These are phyloP conservation scores for Nakaseomyces bracarensis DNA, from an alignment of 1,139 yeast genomes.

Conservation along the genomic window DNA sequence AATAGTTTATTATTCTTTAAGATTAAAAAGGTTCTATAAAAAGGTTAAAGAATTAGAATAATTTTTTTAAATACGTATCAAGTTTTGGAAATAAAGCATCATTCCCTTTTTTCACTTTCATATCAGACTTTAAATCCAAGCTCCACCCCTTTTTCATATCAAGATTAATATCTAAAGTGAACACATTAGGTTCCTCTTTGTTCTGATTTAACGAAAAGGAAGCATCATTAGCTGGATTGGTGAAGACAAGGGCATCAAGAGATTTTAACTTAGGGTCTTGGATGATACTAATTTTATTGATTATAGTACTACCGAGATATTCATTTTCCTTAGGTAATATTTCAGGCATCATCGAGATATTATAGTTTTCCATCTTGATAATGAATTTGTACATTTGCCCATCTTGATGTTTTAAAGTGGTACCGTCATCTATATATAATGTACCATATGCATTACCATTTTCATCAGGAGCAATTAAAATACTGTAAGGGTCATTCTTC, in stretches of 20 bases:
- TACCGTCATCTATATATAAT: constrained; percentile 80
- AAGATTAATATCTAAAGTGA: neutral
- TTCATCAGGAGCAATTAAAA: constrained; percentile 53
- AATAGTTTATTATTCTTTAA: constrained; percentile 35
- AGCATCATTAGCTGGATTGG: neutral
- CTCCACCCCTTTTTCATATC: neutral
- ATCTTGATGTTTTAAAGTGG: constrained; percentile 48
- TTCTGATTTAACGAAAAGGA: no score
- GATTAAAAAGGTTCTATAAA: constrained; percentile 17
- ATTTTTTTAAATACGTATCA: neutral
- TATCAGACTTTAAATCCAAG: neutral
- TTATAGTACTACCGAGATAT: neutral
- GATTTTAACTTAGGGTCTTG: neutral
- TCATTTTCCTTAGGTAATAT: neutral
- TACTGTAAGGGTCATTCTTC: constrained; percentile 75
- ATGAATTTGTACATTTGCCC: constrained; percentile 29
- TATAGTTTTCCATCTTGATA: neutral
- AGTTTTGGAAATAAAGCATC: neutral
- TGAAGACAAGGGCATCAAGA: neutral
- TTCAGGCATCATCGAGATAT: neutral
- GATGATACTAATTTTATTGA: neutral
- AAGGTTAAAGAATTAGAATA: neutral
- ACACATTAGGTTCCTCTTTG: neutral
- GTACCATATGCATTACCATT: constrained; percentile 49
- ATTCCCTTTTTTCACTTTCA: neutral